phyloP scores from a whole-genome alignment of 2,329 filamentous ascomycete genomes.

The Trichoderma pleuroti region DNA sequence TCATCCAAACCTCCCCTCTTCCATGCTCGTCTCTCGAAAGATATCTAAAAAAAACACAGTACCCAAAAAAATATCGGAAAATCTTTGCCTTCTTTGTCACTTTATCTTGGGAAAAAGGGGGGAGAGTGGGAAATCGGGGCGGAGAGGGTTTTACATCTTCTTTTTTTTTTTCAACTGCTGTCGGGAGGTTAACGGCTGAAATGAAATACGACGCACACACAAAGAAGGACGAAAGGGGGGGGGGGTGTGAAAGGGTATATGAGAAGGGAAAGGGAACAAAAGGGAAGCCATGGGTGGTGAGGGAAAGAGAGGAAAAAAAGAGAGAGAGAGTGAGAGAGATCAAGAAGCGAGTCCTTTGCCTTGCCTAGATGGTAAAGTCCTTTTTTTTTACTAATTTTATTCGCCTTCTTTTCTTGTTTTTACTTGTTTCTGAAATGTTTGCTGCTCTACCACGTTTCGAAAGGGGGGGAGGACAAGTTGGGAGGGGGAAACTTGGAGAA shows the following conservation, averaged over 20 bases:
- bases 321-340: background rate
- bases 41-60: background rate
- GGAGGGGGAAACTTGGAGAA: background rate
- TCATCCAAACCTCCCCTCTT: background rate
- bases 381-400: slow-evolving; percentile 5
- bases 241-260: background rate
- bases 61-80: background rate
- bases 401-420: slow-evolving; percentile 1
- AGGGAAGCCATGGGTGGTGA: background rate
- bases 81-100: slow-evolving; percentile 11
- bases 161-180: background rate
- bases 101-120: background rate
- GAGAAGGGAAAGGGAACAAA: background rate
- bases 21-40: background rate
- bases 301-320: background rate
- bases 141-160: background rate
- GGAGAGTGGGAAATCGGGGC: background rate
- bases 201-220: background rate
- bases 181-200: slow-evolving; percentile 3
- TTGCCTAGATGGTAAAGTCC: slow-evolving; percentile 11
- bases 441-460: background rate
- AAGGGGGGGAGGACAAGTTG: background rate
- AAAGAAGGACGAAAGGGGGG: background rate
- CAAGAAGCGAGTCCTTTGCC: slow-evolving; percentile 1
- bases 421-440: background rate